Evolutionary conservation across 106 monocot species (phyloP), one percentile per base, ranked within the genome.

Genomic region (Phalaenopsis equestris): DNA sequence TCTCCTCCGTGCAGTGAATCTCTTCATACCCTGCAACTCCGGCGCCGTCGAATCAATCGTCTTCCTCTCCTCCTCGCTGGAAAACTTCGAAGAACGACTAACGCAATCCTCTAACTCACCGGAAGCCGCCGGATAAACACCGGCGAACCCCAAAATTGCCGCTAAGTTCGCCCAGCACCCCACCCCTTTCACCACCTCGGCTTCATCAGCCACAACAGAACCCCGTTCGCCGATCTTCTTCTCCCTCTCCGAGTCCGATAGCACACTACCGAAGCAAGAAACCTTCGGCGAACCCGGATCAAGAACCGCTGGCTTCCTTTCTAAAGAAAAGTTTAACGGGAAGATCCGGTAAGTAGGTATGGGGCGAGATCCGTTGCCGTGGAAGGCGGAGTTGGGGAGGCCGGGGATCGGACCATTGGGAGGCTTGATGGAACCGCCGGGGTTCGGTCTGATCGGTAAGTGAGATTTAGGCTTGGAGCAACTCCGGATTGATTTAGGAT

Each of bases 281-380:
- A 90, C 90, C 81, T 92, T 92, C 1, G 92, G 92, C 21, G 92
- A 92, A 1, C 72, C 82, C 48, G 92, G 89, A 55, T 92, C 87
- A 30, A 37, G 79, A 67, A 46, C 81, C 21, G 78, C 48, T 10
- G 52, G 64, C 19, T 65, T 65, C 64, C 64, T 5, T 21, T 65
- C 83, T 42, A 85, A 83, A 15, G 89, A 87, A 76, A 86, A 88
- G 75, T 86, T 82, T 41, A 75, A 24, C 6, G 42, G 42, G 38
- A 70, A 70, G 38, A 70, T 37, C 38, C n/a, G 39, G 10, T 41
- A n/a, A 47, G 30, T 30, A 8, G 84, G 75, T 14, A 72, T 24
- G 18, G 78, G 75, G 18, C 89, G 82, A 5, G 52, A 17, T 79
- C 81, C 73, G 37, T 77, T 83, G 8, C 85, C 85, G 67, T 77